These are phyloP conservation scores for Suhomyces tanzawaensis DNA, from an alignment of 805 yeast species.

Conservation along the genomic window DNA sequence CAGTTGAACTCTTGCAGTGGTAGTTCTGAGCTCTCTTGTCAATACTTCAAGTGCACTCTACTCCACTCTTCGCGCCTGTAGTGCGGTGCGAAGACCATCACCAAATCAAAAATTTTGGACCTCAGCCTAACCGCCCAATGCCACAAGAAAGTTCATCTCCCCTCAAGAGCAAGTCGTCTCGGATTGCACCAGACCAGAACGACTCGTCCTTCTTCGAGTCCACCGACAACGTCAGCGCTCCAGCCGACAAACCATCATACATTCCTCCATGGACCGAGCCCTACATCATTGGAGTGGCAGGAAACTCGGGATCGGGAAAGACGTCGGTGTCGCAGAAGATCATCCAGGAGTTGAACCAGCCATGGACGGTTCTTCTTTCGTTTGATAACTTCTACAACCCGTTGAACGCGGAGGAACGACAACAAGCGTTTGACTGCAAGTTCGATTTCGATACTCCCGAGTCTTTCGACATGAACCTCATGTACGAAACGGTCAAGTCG, in stretches of 20 bases:
- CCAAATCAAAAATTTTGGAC: not conserved
- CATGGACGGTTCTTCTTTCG: constrained; percentile 90
- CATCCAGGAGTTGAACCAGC: constrained; percentile 74
- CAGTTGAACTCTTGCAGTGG: too few relatives aligned
- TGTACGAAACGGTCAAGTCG: constrained; percentile 58
- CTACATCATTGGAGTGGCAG: constrained; percentile 48
- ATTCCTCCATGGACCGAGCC: constrained; percentile 45
- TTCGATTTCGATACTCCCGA: constrained; percentile 86
- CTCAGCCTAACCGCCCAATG: not conserved
- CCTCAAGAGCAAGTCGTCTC: constrained; percentile 7
- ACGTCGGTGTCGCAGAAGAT: constrained; percentile 86
- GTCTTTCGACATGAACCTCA: constrained; percentile 76
- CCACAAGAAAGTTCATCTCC: not conserved
- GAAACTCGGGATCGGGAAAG: constrained; percentile 76
- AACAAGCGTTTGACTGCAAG: constrained; percentile 63
- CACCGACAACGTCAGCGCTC: not conserved
- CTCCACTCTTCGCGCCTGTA: too few relatives aligned
- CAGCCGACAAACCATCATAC: constrained; percentile 17
- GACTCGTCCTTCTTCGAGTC: constrained; percentile 26
- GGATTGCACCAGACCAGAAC: constrained; percentile 25
- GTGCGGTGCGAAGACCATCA: not conserved
- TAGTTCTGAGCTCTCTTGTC: too few relatives aligned
- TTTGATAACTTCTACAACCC: constrained; percentile 91
- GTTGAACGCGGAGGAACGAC: constrained; percentile 57
- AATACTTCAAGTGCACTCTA: too few relatives aligned